These are phyloP conservation scores for Candida glaebosa DNA, from an alignment of 805 yeast genomes.

Conservation along the genomic window DNA sequence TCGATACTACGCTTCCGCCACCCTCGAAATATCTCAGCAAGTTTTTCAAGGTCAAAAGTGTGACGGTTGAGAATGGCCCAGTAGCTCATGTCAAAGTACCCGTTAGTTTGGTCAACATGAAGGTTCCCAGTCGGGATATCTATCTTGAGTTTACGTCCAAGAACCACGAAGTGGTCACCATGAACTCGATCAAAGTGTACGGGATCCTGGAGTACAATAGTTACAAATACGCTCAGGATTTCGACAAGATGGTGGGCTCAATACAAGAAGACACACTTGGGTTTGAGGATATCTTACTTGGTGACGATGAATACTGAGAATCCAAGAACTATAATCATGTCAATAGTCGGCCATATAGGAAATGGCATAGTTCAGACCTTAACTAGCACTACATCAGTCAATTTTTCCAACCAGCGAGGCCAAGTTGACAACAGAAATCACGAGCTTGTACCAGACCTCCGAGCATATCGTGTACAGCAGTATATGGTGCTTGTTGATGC, in stretches of 20 bases:
- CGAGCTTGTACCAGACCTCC: too few relatives aligned
- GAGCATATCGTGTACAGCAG: too few relatives aligned
- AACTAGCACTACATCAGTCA: not conserved
- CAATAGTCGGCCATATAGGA: not conserved
- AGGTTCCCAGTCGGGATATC: conserved; percentile 29
- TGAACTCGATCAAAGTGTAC: conserved; percentile 22
- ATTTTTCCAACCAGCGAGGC: not conserved
- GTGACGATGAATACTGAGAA: conserved; percentile 7
- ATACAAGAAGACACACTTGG: conserved; percentile 4
- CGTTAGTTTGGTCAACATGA: conserved; percentile 28
- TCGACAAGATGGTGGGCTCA: conserved; percentile 14
- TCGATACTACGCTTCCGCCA: conserved; percentile 4
- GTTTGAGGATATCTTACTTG: conserved; percentile 5
- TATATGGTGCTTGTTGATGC: too few relatives aligned
- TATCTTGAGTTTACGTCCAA: conserved; percentile 22
- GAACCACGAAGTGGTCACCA: conserved; percentile 9
- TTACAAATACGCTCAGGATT: conserved; percentile 20
- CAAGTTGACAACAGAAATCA: not conserved
- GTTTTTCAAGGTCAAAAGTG: conserved; percentile 25
- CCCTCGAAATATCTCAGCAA: conserved; percentile 23
- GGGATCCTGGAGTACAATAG: conserved; percentile 29
- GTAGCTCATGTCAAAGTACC: conserved; percentile 30
- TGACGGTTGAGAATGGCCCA: not conserved
- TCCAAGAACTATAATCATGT: not conserved
- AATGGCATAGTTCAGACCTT: not conserved